Evolutionary conservation across 2,329 filamentous ascomycete genomes (phyloP).

Genomic region (Neoascochyta sp.): DNA sequence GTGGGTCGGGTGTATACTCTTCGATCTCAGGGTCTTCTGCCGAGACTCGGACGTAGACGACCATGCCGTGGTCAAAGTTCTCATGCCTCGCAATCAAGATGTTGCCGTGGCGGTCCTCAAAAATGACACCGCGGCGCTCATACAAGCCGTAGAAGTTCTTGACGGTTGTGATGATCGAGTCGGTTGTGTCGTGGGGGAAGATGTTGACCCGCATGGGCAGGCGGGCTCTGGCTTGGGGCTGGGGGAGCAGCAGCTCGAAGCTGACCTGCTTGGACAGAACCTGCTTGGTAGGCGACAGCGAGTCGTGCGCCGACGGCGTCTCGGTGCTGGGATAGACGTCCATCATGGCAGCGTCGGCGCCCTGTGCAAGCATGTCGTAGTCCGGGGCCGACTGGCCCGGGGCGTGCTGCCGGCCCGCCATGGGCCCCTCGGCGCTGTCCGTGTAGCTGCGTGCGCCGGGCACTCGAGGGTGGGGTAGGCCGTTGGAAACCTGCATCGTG

Average conservation of each 20-base stretch:
- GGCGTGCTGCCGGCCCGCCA: constrained; percentile 29
- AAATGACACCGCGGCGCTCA: constrained; percentile 79
- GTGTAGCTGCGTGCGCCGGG: constrained; percentile 25
- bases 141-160: constrained; percentile 99
- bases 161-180: constrained; percentile 95
- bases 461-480: constrained; percentile 25
- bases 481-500: constrained; percentile 32
- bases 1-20: constrained; percentile 48
- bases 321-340: constrained; percentile 38
- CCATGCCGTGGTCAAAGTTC: constrained; percentile 90
- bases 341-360: constrained; percentile 29
- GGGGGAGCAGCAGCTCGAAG: constrained; percentile 70
- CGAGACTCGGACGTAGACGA: constrained; percentile 86
- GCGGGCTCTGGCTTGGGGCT: constrained; percentile 66
- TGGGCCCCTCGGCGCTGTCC: constrained; percentile 22
- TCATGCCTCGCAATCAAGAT: constrained; percentile 94
- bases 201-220: constrained; percentile 87
- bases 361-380: constrained; percentile 28
- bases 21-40: constrained; percentile 50
- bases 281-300: constrained; percentile 37
- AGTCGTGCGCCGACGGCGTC: constrained; percentile 28
- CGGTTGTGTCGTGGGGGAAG: constrained; percentile 90
- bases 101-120: constrained; percentile 84
- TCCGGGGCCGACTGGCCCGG: constrained; percentile 18
- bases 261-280: constrained; percentile 65